Evolutionary conservation across 2,329 filamentous ascomycete species (phyloP).

Genomic region (Phaeosphaeria sp.): DNA sequence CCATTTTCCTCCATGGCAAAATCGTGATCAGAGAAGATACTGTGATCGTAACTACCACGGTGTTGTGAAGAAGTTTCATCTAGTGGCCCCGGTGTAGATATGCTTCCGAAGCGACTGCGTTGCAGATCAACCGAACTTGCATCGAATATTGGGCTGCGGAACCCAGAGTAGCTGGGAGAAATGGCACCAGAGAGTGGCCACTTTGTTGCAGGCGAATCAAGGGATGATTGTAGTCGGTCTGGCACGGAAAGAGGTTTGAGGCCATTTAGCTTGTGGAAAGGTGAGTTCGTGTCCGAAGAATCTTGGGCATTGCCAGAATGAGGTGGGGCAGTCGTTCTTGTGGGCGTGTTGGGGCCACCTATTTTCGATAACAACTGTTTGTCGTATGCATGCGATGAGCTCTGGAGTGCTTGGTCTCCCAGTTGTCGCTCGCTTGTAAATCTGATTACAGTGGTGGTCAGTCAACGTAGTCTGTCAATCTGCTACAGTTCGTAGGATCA

Average conservation of each 20-base stretch:
- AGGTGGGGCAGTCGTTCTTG: slow-evolving; percentile 48
- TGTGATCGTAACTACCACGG: slow-evolving; percentile 69
- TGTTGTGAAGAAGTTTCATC: slow-evolving; percentile 64
- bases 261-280: slow-evolving; percentile 51
- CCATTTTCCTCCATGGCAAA: slow-evolving; percentile 62
- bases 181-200: slow-evolving; percentile 52
- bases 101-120: slow-evolving; percentile 56
- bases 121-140: slow-evolving; percentile 35
- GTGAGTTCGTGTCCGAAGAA: slow-evolving; percentile 44
- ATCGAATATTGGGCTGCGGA: slow-evolving; percentile 53
- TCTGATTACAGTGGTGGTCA: slow-evolving; percentile 44
- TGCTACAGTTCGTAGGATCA: not conserved
- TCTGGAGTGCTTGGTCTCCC: slow-evolving; percentile 63
- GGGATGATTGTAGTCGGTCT: slow-evolving; percentile 48
- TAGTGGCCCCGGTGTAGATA: slow-evolving; percentile 52
- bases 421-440: slow-evolving; percentile 67
- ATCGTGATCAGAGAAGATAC: slow-evolving; percentile 59
- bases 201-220: slow-evolving; percentile 50
- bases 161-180: slow-evolving; percentile 52
- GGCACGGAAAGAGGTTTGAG: slow-evolving; percentile 56
- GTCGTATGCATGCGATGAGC: slow-evolving; percentile 68
- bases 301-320: slow-evolving; percentile 46
- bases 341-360: slow-evolving; percentile 64
- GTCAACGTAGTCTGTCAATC: not conserved
- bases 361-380: slow-evolving; percentile 68